Evolutionary conservation across 306 rosid species (phyloP).

Genomic region (Quercus dentata): DNA sequence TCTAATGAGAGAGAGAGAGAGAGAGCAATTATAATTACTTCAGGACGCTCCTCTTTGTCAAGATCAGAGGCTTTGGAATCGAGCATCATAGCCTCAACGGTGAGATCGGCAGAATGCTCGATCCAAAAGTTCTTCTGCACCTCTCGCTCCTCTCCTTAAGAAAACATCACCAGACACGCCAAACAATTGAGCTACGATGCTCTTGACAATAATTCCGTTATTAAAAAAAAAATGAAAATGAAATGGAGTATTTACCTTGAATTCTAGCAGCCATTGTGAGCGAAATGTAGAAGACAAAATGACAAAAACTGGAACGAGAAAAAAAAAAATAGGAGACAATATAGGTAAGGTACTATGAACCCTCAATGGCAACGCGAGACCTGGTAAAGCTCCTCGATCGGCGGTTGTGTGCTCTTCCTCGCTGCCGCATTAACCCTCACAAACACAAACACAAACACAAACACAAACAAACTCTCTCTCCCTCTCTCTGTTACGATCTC

Average conservation of each 20-base stretch:
- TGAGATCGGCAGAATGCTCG: slow-evolving; percentile 61
- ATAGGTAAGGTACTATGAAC: slow-evolving; percentile 24
- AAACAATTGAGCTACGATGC: too few species aligned
- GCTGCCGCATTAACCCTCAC: slow-evolving; percentile 59
- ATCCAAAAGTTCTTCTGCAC: slow-evolving; percentile 80
- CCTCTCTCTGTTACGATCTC: too few species aligned
- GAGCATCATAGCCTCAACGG: slow-evolving; percentile 93
- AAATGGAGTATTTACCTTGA: background rate
- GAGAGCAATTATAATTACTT: slow-evolving; percentile 33
- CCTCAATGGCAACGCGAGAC: slow-evolving; percentile 76
- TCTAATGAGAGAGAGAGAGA: background rate
- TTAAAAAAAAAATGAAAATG: background rate
- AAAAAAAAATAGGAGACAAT: too few species aligned
- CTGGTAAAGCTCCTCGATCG: slow-evolving; percentile 92
- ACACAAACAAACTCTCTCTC: too few species aligned
- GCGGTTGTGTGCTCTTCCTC: slow-evolving; percentile 57
- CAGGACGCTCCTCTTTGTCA: slow-evolving; percentile 93
- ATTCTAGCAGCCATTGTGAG: too few species aligned
- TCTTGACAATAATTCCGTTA: too few species aligned
- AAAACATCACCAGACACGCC: background rate
- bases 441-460: too few species aligned
- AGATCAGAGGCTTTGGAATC: slow-evolving; percentile 94
- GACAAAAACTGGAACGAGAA: background rate
- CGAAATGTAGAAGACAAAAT: background rate
- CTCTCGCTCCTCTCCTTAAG: slow-evolving; percentile 53